Percentiles rank a stretch among this genome's conserved stretches.
These are phyloP conservation scores for Rhizophagus clarus DNA, from an alignment of 192 early-diverging fungal genomes.

Conservation along the genomic window DNA sequence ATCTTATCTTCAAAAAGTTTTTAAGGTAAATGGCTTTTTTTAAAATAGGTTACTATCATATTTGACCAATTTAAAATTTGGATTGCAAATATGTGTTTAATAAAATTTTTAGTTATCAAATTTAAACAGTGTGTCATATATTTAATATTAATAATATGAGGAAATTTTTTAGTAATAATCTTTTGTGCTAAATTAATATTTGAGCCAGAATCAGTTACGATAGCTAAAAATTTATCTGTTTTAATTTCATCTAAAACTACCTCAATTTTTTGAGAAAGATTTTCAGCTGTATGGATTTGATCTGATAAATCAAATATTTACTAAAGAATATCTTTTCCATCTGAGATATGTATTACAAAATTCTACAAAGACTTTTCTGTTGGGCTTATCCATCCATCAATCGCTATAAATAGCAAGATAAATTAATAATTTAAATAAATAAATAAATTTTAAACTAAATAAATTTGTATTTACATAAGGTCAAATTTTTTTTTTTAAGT, in stretches of 20 bases:
- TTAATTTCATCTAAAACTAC: not conserved
- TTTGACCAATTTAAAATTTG: not conserved
- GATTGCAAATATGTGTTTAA: not conserved
- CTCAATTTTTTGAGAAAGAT: not conserved
- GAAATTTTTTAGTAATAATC: not conserved
- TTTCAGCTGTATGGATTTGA: not conserved
- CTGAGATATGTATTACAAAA: not conserved
- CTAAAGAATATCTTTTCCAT: conserved; percentile 10
- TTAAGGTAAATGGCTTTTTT: not conserved
- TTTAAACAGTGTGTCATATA: not conserved
- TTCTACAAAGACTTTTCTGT: not conserved
- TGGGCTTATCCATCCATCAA: not conserved
- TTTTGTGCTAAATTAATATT: conserved; percentile 10
- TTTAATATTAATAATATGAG: not conserved
- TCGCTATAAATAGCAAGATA: not conserved
- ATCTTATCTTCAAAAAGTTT: not conserved
- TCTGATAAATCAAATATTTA: not conserved
- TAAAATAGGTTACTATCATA: not conserved
- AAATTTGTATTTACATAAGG: not conserved
- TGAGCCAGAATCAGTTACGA: not conserved
- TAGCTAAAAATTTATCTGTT: not conserved
- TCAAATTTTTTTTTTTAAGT: conserved; percentile 3
- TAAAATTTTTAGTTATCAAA: not conserved
- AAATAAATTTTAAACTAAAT: not conserved
- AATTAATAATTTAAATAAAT: not conserved